Conservation (phyloP, 495 filamentous ascomycete species). For the Aspergillus hancockii region DNA sequence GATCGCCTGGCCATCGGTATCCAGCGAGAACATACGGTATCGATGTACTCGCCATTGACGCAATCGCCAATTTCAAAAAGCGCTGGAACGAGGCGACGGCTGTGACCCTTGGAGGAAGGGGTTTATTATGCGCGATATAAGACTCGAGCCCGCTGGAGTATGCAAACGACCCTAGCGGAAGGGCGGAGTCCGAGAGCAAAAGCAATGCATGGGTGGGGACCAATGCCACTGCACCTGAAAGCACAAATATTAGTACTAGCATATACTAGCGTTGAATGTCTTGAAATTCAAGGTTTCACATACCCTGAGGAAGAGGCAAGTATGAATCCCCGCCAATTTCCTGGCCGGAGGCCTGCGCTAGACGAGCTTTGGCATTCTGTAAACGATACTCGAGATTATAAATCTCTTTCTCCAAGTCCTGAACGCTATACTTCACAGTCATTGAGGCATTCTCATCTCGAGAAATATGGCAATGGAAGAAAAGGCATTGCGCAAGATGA, state of each 20-base stretch:
- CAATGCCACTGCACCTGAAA: conserved; percentile 10
- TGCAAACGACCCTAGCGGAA: conserved; percentile 94
- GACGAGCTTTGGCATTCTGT: conserved; percentile 32
- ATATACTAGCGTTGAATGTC: not conserved
- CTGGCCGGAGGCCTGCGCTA: conserved; percentile 16
- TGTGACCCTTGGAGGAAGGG: conserved; percentile 36
- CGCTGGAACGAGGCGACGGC: conserved; percentile 56
- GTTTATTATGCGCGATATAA: conserved; percentile 77
- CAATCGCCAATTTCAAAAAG: conserved; percentile 78
- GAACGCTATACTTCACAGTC: conserved; percentile 20
- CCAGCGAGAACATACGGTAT: conserved; percentile 84
- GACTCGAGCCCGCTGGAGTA: conserved; percentile 95
- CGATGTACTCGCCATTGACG: conserved; percentile 73
- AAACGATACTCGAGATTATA: conserved; percentile 52
- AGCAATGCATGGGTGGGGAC: conserved; percentile 71
- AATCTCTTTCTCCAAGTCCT: conserved; percentile 52
- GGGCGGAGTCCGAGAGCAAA: conserved; percentile 90
- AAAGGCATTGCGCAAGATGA: not conserved
- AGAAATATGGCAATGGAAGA: not conserved
- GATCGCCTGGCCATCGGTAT: conserved; percentile 57
- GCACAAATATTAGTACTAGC: not conserved
- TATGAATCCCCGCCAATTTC: conserved; percentile 4
- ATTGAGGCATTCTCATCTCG: conserved; percentile 17
- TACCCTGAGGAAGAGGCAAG: conserved; percentile 17
- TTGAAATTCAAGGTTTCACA: not conserved